Base-by-base conservation (phyloP, 108 stramenopile species). In the Nitzschia sp. region DNA sequence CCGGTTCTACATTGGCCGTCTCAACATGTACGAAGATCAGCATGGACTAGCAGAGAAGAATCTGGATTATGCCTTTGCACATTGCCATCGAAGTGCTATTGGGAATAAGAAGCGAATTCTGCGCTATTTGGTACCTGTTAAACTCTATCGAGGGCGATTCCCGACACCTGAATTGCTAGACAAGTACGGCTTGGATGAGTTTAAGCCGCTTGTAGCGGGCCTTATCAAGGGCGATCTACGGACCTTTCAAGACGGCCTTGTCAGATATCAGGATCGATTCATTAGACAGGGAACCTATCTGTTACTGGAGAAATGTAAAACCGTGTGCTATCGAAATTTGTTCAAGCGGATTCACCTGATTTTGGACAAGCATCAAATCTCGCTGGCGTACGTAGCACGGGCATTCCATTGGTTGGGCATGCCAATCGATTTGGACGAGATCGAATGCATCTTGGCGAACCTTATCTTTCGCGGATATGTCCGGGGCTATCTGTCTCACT, bases 371-470 rank as follows among this genome's bases (percentile, higher is more conserved):
- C 81, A 79, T 27, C 92, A 95, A 58, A 84, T 96, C 51, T 78
- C 82, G 19, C 61, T 96, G 33, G 64, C 76, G 0, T 56, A 87
- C 28, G 79, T 96, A 36, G 81, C 82, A 32, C 81, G 77, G 29
- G 79, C 84, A 26, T 84, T 96, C 64, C 80, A 90, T 21, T 86
- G 85, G 86, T 74, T 95, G 38, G 88, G 93, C 8, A 89, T 90
- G 85, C 84, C 85, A 11, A 96, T 88, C 46, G 95, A 97, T 82
- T 66, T 97, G 54, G 98, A 97, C 63, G 96, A 97, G 85, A 81
- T 97, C 6, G 97, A 98, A 68, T 98, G 98, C 68, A 88, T 98
- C 46, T 69, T 98, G 64, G 93, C 96, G n/a, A 98, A 98, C 68
- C 76, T 98, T 38, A 98, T 98, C 57, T 97, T 76, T 68, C 78